Evolutionary conservation across 345 rosid genomes (phyloP).

Genomic region (Arabidopsis arenosa): DNA sequence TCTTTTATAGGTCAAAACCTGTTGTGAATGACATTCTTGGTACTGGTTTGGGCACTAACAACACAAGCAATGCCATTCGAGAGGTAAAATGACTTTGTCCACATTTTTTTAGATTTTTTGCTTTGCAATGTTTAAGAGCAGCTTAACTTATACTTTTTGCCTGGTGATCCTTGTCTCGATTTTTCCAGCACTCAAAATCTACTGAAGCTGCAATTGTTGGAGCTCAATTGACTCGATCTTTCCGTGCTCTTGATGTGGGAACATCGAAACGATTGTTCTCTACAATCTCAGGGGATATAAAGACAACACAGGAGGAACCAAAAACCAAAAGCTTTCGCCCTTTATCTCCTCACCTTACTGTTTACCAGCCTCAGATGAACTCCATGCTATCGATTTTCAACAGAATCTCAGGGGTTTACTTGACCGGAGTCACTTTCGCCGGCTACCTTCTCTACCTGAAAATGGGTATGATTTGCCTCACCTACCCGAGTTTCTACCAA

Average conservation of each 20-base stretch:
- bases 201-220: constrained; percentile 18
- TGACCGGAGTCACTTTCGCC: constrained; percentile 42
- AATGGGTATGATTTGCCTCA: constrained; percentile 49
- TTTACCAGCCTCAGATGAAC: constrained; percentile 50
- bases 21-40: constrained; percentile 41
- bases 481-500: constrained; percentile 47
- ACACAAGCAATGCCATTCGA: constrained; percentile 11
- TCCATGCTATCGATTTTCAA: constrained; percentile 49
- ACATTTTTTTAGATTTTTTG: background rate
- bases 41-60: constrained; percentile 33
- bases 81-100: constrained; percentile 31
- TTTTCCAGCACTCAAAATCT: constrained; percentile 32
- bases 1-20: constrained; percentile 34
- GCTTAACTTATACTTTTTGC: constrained; percentile 19
- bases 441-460: constrained; percentile 47
- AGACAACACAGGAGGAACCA: constrained; percentile 35
- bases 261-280: constrained; percentile 39
- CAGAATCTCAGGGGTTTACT: constrained; percentile 48
- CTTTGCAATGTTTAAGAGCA: background rate
- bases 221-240: constrained; percentile 28
- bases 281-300: constrained; percentile 43
- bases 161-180: background rate
- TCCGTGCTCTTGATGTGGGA: constrained; percentile 42
- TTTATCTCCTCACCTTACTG: constrained; percentile 46
- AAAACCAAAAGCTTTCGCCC: constrained; percentile 45